Percentiles rank a stretch among this genome's conserved stretches.
These are phyloP conservation scores for Mollisiaceae sp. DNA, from an alignment of 2,329 filamentous ascomycete genomes.

Conservation along the genomic window DNA sequence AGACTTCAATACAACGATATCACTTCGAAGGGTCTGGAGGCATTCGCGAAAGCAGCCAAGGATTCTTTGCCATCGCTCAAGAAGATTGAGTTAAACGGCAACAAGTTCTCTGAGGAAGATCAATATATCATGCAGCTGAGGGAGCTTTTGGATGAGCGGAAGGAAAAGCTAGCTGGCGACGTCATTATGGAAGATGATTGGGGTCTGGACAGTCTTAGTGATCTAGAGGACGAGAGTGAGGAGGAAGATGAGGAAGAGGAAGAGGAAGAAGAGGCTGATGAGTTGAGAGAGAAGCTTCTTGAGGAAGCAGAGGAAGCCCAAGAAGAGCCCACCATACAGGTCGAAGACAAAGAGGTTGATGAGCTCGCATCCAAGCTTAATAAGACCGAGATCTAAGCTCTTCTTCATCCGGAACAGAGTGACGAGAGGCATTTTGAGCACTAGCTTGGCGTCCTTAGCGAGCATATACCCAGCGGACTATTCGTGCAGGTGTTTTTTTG, in stretches of 20 bases:
- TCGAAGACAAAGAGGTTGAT: slow-evolving; percentile 80
- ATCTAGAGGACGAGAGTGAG: slow-evolving; percentile 76
- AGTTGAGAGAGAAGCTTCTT: slow-evolving; percentile 70
- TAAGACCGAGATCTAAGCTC: slow-evolving; percentile 56
- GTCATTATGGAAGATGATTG: slow-evolving; percentile 77
- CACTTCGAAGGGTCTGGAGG: slow-evolving; percentile 74
- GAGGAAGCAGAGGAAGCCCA: slow-evolving; percentile 75
- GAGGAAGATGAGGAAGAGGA: slow-evolving; percentile 72
- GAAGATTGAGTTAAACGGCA: slow-evolving; percentile 93
- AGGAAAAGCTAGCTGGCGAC: slow-evolving; percentile 72
- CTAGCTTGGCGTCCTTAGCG: slow-evolving; percentile 5
- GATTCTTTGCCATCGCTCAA: slow-evolving; percentile 74
- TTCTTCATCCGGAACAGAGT: not conserved
- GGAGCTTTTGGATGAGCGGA: slow-evolving; percentile 75
- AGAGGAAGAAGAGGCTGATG: slow-evolving; percentile 60
- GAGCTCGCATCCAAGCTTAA: slow-evolving; percentile 75
- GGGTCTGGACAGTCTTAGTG: slow-evolving; percentile 85
- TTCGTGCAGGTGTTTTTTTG: slow-evolving; percentile 5
- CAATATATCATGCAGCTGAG: slow-evolving; percentile 70
- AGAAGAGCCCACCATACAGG: slow-evolving; percentile 72
- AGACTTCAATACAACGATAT: slow-evolving; percentile 96
- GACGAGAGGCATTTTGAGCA: slow-evolving; percentile 10
- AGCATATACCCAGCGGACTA: slow-evolving; percentile 7
- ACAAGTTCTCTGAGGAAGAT: slow-evolving; percentile 91
- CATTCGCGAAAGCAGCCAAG: slow-evolving; percentile 71